phyloP scores from a whole-genome alignment of 73 alveolate species.

The Tetrahymena thermophila region DNA sequence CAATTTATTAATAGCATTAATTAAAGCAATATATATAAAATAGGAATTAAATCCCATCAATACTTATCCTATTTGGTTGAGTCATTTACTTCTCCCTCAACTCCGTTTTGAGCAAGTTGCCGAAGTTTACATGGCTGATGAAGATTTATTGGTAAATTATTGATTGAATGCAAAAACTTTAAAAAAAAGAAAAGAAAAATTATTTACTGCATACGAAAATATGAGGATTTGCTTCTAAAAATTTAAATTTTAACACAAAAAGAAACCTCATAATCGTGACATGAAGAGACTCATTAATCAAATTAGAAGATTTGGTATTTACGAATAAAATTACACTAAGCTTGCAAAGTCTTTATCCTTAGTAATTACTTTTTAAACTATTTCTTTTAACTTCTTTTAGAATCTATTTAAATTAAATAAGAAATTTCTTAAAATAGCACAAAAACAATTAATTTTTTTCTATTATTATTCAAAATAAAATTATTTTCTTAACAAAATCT shows the following conservation, averaged over 20 bases:
- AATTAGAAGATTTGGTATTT: background rate
- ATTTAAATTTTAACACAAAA: background rate
- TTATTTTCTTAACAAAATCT: background rate
- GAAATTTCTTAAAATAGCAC: background rate
- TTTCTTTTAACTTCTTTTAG: background rate
- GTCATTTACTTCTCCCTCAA: background rate
- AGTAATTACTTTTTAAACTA: background rate
- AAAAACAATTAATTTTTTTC: background rate
- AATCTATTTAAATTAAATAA: background rate
- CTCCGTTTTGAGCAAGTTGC: conserved; percentile 1
- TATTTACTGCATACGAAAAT: background rate
- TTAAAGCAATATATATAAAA: background rate
- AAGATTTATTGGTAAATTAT: background rate
- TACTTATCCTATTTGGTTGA: background rate
- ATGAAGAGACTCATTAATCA: background rate
- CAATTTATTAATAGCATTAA: background rate
- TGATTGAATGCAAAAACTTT: background rate
- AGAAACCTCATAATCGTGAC: background rate
- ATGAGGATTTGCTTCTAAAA: background rate
- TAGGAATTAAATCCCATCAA: background rate
- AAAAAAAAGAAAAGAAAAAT: background rate
- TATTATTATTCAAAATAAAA: background rate
- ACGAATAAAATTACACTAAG: background rate
- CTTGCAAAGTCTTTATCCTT: background rate
- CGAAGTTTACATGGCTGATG: background rate